These are phyloP conservation scores for Butyriboletus loyo DNA, from an alignment of 768 basidiomycete genomes.

Conservation along the genomic window DNA sequence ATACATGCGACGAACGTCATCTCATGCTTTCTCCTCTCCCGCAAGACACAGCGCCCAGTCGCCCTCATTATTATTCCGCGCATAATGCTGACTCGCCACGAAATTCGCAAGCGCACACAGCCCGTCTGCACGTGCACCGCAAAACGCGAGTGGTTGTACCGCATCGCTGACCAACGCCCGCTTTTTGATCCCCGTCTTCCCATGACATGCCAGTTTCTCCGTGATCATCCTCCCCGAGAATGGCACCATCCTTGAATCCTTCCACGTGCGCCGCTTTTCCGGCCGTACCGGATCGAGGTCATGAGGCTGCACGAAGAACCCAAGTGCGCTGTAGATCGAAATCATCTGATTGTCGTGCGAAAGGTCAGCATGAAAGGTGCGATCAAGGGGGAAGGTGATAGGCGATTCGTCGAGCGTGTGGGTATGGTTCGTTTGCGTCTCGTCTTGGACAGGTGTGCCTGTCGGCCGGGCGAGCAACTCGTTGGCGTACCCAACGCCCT, in stretches of 20 bases:
- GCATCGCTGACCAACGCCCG: slow-evolving; percentile 64
- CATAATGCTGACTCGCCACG: slow-evolving; percentile 65
- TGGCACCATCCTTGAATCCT: slow-evolving; percentile 56
- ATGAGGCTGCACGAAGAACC: slow-evolving; percentile 46
- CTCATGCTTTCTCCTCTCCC: background rate
- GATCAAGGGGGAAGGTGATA: slow-evolving; percentile 67
- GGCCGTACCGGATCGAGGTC: slow-evolving; percentile 6
- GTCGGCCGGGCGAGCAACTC: slow-evolving; percentile 81
- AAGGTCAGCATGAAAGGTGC: slow-evolving; percentile 72
- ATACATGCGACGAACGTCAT: background rate
- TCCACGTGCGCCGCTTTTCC: slow-evolving; percentile 43
- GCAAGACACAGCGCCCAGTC: slow-evolving; percentile 60
- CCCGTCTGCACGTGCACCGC: slow-evolving; percentile 47
- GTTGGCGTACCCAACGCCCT: slow-evolving; percentile 84
- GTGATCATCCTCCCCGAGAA: slow-evolving; percentile 70
- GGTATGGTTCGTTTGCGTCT: slow-evolving; percentile 76
- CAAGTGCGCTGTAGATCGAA: slow-evolving; percentile 60
- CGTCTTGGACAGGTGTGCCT: slow-evolving; percentile 54
- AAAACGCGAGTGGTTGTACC: slow-evolving; percentile 58
- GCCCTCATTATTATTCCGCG: slow-evolving; percentile 62
- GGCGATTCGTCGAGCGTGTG: slow-evolving; percentile 61
- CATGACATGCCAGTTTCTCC: slow-evolving; percentile 56
- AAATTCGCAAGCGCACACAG: slow-evolving; percentile 64
- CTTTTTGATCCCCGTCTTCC: background rate
- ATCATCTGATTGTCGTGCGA: slow-evolving; percentile 84